Evolutionary conservation across 305 asterid genomes (phyloP).

Genomic region (Ajuga reptans): DNA sequence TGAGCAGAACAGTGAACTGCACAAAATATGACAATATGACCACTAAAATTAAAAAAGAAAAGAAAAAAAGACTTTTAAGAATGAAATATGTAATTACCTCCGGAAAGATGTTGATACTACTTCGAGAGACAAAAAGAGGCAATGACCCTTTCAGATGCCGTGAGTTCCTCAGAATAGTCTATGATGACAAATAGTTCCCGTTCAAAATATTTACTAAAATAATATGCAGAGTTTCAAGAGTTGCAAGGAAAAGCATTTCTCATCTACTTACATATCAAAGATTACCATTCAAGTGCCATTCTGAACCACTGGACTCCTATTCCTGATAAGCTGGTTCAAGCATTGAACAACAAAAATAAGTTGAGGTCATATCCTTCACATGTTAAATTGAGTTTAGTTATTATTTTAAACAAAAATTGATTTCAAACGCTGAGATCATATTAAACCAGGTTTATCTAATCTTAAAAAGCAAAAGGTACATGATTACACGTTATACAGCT

Average conservation of each 20-base stretch:
- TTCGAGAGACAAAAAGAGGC: constrained; percentile 19
- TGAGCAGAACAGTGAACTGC: constrained; percentile 9
- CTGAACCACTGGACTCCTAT: constrained; percentile 44
- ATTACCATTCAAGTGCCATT: constrained; percentile 31
- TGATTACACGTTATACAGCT: not conserved
- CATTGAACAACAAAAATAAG: constrained; percentile 10
- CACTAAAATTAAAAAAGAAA: not conserved
- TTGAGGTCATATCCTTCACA: not conserved
- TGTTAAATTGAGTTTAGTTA: not conserved
- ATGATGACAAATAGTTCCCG: constrained; percentile 21
- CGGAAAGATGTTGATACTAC: constrained; percentile 16
- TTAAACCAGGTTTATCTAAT: not conserved
- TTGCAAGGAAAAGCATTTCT: constrained; percentile 20
- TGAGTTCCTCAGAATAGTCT: constrained; percentile 18
- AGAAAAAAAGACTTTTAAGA: not conserved
- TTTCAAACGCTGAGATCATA: not conserved
- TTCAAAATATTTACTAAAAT: constrained; percentile 14
- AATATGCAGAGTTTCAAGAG: constrained; percentile 19
- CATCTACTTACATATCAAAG: constrained; percentile 13
- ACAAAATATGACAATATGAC: not conserved
- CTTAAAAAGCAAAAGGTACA: not conserved
- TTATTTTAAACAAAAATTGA: not conserved
- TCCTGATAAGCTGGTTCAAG: constrained; percentile 61
- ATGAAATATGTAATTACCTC: constrained; percentile 21
- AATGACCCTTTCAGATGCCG: constrained; percentile 11